Conservation (phyloP, 352 stramenopile species). For the Globisporangium iwayamae region DNA sequence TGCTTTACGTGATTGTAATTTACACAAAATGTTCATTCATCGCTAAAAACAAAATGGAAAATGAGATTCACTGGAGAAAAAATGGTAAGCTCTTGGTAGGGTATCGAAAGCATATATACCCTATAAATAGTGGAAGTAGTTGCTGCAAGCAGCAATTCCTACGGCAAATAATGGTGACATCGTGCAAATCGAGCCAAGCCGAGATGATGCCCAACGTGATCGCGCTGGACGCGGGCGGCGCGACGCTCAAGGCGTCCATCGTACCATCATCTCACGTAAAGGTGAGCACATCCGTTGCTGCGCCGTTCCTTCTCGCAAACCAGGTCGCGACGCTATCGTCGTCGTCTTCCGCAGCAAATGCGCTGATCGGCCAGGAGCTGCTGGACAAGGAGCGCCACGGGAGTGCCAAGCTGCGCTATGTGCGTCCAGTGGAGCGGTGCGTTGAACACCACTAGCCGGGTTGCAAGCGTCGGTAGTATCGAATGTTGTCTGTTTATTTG, state of each 20-base stretch:
- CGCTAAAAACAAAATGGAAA: too few species aligned
- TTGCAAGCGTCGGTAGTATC: not conserved
- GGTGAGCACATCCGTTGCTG: not conserved
- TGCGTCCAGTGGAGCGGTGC: conserved; percentile 44
- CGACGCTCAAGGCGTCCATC: conserved; percentile 60
- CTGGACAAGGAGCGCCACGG: conserved; percentile 51
- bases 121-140: too few species aligned
- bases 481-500: not conserved
- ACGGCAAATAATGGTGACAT: too few species aligned
- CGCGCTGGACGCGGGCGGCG: conserved; percentile 54
- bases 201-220: conserved; percentile 23
- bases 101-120: too few species aligned
- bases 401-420: conserved; percentile 40
- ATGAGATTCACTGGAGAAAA: too few species aligned
- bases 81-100: too few species aligned
- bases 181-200: not conserved
- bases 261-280: conserved; percentile 11
- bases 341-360: conserved; percentile 10
- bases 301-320: conserved; percentile 39
- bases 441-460: not conserved
- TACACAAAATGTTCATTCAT: too few species aligned
- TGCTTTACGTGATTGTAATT: too few species aligned
- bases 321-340: conserved; percentile 34
- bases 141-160: too few species aligned
- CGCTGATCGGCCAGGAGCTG: conserved; percentile 47